Base-by-base conservation (phyloP, 345 rosid genomes). In the Moricandia moricandioides region DNA sequence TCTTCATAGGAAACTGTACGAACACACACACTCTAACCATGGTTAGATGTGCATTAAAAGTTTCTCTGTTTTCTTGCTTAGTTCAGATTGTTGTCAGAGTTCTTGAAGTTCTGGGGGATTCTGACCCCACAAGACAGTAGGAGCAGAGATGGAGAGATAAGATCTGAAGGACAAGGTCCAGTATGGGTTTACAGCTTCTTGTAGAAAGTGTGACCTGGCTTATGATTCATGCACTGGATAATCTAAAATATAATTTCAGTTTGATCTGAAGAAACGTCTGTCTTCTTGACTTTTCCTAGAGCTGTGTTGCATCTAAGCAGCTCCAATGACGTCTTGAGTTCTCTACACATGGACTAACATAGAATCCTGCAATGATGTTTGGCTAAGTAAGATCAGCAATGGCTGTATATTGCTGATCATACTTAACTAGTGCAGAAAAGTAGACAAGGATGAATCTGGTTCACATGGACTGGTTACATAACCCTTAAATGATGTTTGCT, bases 91-190 rank as follows among this genome's bases (percentile, higher is more conserved):
- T 65, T 70, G 71, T 76, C 80, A 70, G 75, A 71, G 67, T 71
- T 65, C 56, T 63, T 16, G 34, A 62, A 57, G 70, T 69, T 76
- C 62, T 49, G 52, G 60, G 59, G 59, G 59, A 64, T 56, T 71
- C 75, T 73, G 91, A 79, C 85, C 92, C 96, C 87, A 87, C 91
- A 72, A 83, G 80, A 80, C 84, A 87, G 72, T 79, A 62, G 69
- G 64, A 78, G 24, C 21, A 65, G 63, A 71, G 76, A 63, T 63
- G 66, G 65, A 80, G 78, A 85, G 87, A 91, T 86, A 84, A 85
- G 90, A 86, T 83, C 67, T 77, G 76, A 78, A 78, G 69, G 78
- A 63, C 54, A 66, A 81, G 81, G 83, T 85, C 70, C 40, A 80
- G 86, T 84, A 90, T 84, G 84, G 84, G 88, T 78, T 45, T 65